Conservation (phyloP, 306 rosid species). For the Arachis stenosperma region DNA sequence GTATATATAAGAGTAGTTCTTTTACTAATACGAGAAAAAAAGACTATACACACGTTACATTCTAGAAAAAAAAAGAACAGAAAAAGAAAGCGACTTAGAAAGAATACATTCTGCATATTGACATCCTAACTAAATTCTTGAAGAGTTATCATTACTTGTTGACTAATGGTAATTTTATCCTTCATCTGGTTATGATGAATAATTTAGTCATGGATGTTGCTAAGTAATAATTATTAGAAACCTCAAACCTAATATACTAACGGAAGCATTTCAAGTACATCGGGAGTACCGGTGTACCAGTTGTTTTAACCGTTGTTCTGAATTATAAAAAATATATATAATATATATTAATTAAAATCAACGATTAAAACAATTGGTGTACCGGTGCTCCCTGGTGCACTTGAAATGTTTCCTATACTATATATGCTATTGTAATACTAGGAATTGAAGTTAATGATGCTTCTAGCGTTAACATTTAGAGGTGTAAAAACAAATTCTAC, state of each 20-base stretch:
- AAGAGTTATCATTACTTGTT: background rate
- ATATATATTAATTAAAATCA: too few relatives aligned
- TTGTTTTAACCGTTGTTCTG: too few relatives aligned
- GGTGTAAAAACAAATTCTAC: constrained; percentile 27
- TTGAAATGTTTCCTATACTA: too few relatives aligned
- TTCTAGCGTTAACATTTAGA: constrained; percentile 12
- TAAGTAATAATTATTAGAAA: constrained; percentile 9
- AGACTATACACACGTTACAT: too few relatives aligned
- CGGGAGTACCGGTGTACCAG: too few relatives aligned
- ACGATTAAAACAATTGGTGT: too few relatives aligned
- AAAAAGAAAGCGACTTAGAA: background rate
- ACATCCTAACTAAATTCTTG: constrained; percentile 12
- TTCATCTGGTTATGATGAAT: background rate
- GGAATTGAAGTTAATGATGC: background rate
- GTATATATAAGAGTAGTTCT: too few relatives aligned
- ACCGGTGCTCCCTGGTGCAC: too few relatives aligned
- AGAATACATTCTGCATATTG: background rate
- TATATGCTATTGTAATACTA: constrained; percentile 23
- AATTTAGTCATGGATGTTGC: constrained; percentile 1
- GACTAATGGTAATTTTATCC: background rate
- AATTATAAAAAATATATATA: too few relatives aligned
- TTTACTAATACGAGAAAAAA: too few relatives aligned
- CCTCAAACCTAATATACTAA: background rate
- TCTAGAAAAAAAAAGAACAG: background rate
- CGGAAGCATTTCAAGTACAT: too few relatives aligned